A percentile compares a stretch with the other conserved stretches of the same genome.
phyloP scores from a whole-genome alignment of 1,284 basidiomycete genomes.

The Naganishia sp. region DNA sequence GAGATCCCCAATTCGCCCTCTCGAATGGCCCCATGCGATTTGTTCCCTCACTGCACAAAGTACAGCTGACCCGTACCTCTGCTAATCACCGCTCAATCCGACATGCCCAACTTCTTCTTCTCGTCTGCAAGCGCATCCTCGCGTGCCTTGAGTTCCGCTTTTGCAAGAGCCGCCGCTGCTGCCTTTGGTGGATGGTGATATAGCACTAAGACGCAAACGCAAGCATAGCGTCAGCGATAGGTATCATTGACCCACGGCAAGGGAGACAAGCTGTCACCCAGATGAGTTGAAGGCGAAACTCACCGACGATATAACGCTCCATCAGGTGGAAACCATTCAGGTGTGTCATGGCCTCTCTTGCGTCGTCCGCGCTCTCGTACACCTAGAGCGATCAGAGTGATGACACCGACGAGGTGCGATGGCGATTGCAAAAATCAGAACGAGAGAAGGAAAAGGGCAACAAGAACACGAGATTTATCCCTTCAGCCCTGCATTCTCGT shows the following conservation, averaged over 20 bases:
- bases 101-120: slow-evolving; percentile 67
- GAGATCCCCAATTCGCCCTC: too few relatives aligned
- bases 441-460: not conserved
- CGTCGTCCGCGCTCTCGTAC: slow-evolving; percentile 60
- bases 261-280: not conserved
- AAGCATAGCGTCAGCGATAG: not conserved
- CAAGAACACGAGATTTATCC: not conserved
- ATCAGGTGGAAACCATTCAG: slow-evolving; percentile 97
- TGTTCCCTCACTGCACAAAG: too few relatives aligned
- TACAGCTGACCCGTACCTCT: too few relatives aligned
- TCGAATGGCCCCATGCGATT: too few relatives aligned
- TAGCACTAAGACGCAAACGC: slow-evolving; percentile 63
- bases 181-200: slow-evolving; percentile 97
- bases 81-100: slow-evolving; percentile 32
- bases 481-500: not conserved
- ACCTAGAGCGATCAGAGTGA: slow-evolving; percentile 30
- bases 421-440: slow-evolving; percentile 1
- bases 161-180: slow-evolving; percentile 78
- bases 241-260: not conserved
- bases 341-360: slow-evolving; percentile 93
- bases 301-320: slow-evolving; percentile 88
- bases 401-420: not conserved
- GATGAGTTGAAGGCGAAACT: slow-evolving; percentile 38
- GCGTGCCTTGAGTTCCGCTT: slow-evolving; percentile 85
- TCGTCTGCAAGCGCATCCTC: slow-evolving; percentile 86